phyloP scores from a whole-genome alignment of 169 alveolate genomes.

The Eimeria praecox region DNA sequence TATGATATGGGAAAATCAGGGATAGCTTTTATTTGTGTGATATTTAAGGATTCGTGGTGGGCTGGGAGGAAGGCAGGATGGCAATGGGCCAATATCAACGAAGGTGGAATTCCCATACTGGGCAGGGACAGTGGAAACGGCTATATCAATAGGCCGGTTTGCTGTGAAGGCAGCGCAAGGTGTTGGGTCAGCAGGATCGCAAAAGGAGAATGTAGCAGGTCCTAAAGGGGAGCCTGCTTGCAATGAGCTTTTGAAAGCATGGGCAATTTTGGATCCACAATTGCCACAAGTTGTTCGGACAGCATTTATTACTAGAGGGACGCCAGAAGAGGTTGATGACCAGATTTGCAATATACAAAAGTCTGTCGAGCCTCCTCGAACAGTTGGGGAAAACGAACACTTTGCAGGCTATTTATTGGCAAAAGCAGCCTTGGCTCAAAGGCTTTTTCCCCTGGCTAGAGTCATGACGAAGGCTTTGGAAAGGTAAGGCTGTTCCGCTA shows the following conservation, averaged over 20 bases:
- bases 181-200: not conserved
- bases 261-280: slow-evolving; percentile 51
- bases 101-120: slow-evolving; percentile 61
- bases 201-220: slow-evolving; percentile 11
- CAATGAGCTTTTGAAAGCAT: slow-evolving; percentile 32
- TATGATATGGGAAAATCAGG: not conserved
- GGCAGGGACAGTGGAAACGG: slow-evolving; percentile 38
- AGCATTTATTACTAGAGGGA: slow-evolving; percentile 26
- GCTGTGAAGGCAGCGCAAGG: slow-evolving; percentile 2
- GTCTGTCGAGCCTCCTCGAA: slow-evolving; percentile 29
- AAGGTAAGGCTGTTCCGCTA: not conserved
- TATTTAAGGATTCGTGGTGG: slow-evolving; percentile 44
- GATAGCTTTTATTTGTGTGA: not conserved
- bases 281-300: slow-evolving; percentile 62
- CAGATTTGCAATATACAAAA: slow-evolving; percentile 40
- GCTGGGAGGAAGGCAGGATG: slow-evolving; percentile 27
- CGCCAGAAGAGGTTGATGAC: slow-evolving; percentile 37
- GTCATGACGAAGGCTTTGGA: slow-evolving; percentile 62
- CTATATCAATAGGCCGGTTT: not conserved
- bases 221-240: not conserved
- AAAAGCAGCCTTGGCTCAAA: slow-evolving; percentile 47
- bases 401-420: slow-evolving; percentile 54
- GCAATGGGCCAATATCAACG: slow-evolving; percentile 32
- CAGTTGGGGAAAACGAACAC: slow-evolving; percentile 53
- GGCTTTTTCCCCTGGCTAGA: slow-evolving; percentile 52